phyloP scores from a whole-genome alignment of 805 yeast genomes.

The Zygosaccharomyces lentus region DNA sequence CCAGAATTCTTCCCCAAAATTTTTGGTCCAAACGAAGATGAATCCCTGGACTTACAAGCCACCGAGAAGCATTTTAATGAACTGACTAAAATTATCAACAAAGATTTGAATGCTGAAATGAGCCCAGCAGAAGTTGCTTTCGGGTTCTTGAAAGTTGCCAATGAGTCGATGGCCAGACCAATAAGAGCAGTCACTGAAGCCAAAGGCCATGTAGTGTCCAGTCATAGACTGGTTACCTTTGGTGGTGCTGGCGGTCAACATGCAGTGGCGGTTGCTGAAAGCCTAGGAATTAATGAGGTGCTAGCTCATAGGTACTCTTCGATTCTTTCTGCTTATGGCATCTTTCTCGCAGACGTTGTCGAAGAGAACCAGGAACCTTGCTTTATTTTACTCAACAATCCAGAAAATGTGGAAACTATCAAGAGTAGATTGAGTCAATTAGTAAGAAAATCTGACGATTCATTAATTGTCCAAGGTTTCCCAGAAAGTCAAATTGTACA shows the following conservation, averaged over 20 bases:
- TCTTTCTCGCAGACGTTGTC: slow-evolving; percentile 79
- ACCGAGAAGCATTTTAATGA: slow-evolving; percentile 48
- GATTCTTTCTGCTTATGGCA: slow-evolving; percentile 81
- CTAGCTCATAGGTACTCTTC: slow-evolving; percentile 78
- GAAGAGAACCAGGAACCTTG: slow-evolving; percentile 72
- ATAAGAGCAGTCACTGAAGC: slow-evolving; percentile 80
- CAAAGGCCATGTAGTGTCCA: slow-evolving; percentile 61
- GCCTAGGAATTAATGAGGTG: slow-evolving; percentile 62
- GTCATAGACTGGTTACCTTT: slow-evolving; percentile 72
- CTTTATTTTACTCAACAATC: slow-evolving; percentile 39
- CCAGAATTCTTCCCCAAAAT: slow-evolving; percentile 76
- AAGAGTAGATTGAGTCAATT: slow-evolving; percentile 45
- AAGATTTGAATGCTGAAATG: slow-evolving; percentile 37
- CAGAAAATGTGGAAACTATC: slow-evolving; percentile 33
- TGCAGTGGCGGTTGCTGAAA: slow-evolving; percentile 69
- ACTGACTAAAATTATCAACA: slow-evolving; percentile 54
- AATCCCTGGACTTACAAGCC: slow-evolving; percentile 55
- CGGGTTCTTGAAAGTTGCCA: slow-evolving; percentile 79
- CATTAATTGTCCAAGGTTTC: slow-evolving; percentile 52
- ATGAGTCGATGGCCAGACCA: slow-evolving; percentile 87
- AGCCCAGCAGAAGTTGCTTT: slow-evolving; percentile 65
- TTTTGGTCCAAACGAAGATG: slow-evolving; percentile 76
- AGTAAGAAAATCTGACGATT: slow-evolving; percentile 38
- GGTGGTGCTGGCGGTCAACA: slow-evolving; percentile 96
- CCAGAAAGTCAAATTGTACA: slow-evolving; percentile 40